Conservation (phyloP, 345 rosid genomes). For the Eutrema heterophyllum region DNA sequence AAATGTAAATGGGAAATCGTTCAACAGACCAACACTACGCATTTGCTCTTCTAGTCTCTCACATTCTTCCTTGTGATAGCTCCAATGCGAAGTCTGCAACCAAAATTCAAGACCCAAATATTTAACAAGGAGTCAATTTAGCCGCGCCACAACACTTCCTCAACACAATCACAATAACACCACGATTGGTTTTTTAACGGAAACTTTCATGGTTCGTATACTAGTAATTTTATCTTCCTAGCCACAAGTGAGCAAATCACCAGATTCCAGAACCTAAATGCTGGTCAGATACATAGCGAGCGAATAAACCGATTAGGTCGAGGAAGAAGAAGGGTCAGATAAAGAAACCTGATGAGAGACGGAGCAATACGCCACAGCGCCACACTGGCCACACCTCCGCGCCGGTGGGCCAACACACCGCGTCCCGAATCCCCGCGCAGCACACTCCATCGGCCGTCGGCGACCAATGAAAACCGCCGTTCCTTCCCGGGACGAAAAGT, state of each 20-base stretch:
- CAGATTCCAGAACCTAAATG: background rate
- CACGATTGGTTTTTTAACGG: no score
- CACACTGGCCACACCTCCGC: constrained; percentile 66
- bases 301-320: background rate
- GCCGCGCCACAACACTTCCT: background rate
- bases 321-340: background rate
- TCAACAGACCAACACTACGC: constrained; percentile 50
- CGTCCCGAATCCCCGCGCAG: constrained; percentile 56
- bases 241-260: background rate
- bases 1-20: constrained; percentile 78
- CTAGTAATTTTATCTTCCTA: background rate
- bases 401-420: constrained; percentile 63
- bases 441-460: constrained; percentile 64
- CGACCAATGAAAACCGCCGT: background rate
- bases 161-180: background rate
- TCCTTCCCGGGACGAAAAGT: background rate
- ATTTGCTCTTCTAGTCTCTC: constrained; percentile 76
- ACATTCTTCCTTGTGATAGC: constrained; percentile 76
- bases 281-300: background rate
- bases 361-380: constrained; percentile 86
- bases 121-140: no score
- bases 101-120: background rate
- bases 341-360: constrained; percentile 64
- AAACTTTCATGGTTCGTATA: background rate
- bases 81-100: constrained; percentile 63